Evolutionary conservation across 2,329 filamentous ascomycete species (phyloP).

Genomic region (Metarhizium album): DNA sequence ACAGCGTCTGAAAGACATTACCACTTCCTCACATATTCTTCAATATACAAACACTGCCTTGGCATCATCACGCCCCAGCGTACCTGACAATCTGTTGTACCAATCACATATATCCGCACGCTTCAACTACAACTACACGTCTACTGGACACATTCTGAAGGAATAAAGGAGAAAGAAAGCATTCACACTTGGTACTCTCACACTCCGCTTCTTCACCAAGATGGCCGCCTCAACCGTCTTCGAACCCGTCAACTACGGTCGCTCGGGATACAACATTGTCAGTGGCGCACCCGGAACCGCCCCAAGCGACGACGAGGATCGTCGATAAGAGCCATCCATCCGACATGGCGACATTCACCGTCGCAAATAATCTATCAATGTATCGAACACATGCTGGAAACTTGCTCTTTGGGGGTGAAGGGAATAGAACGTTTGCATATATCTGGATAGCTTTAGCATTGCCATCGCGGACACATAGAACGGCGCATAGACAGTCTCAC

Average conservation of each 20-base stretch:
- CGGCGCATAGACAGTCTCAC: background rate
- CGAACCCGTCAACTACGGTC: conserved; percentile 27
- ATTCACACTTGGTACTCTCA: too few relatives aligned
- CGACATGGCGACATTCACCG: conserved; percentile 19
- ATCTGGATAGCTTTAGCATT: background rate
- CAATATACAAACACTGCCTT: background rate
- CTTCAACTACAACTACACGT: background rate
- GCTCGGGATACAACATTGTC: conserved; percentile 33
- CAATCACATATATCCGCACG: background rate
- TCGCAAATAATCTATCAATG: background rate
- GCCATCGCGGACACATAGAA: background rate
- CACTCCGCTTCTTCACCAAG: background rate
- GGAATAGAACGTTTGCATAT: background rate
- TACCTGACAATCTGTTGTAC: background rate
- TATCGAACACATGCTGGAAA: background rate
- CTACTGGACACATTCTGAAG: too few relatives aligned
- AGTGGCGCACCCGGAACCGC: conserved; percentile 14
- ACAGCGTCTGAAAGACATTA: background rate
- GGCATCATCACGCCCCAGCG: background rate
- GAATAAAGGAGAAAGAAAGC: too few relatives aligned
- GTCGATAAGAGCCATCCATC: conserved; percentile 14
- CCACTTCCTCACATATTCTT: background rate
- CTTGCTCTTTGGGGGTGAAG: background rate
- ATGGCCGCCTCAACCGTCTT: conserved; percentile 13
- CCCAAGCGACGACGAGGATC: conserved; percentile 3